Evolutionary conservation across 2,329 filamentous ascomycete species (phyloP).

Genomic region (Diaporthe australafricana): DNA sequence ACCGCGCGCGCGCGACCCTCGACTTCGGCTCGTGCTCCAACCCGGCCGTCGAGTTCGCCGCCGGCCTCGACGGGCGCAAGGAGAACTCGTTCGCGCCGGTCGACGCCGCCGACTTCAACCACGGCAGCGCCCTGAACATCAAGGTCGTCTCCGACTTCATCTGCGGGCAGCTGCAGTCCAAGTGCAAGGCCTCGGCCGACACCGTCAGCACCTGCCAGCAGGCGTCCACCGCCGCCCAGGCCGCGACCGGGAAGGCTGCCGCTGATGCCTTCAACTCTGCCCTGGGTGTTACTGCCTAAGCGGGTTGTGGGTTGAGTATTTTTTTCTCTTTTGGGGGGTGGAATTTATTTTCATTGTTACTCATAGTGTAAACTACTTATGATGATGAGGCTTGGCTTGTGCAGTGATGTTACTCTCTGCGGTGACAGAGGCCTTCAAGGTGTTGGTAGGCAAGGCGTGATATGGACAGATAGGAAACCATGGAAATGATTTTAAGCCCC

Average conservation of each 20-base stretch:
- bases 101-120: constrained; percentile 58
- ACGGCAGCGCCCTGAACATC: constrained; percentile 59
- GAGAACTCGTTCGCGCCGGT: constrained; percentile 54
- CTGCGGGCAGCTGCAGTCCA: constrained; percentile 50
- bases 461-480: neutral
- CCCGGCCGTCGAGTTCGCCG: constrained; percentile 61
- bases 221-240: constrained; percentile 47
- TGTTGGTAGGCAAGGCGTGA: constrained; percentile 3
- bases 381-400: neutral
- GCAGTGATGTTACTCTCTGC: neutral
- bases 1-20: constrained; percentile 42
- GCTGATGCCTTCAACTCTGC: constrained; percentile 53
- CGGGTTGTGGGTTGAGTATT: constrained; percentile 11
- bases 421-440: too few relatives aligned
- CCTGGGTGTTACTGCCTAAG: constrained; percentile 47
- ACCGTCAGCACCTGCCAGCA: constrained; percentile 48
- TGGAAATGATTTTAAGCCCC: constrained; percentile 21
- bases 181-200: constrained; percentile 48
- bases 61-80: constrained; percentile 60
- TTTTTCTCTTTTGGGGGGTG: neutral
- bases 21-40: constrained; percentile 60
- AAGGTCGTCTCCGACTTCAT: constrained; percentile 52
- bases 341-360: constrained; percentile 1
- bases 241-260: constrained; percentile 49
- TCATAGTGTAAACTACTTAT: neutral